These are phyloP conservation scores for Aspergillus biplanus DNA, from an alignment of 495 filamentous ascomycete species.

Conservation along the genomic window DNA sequence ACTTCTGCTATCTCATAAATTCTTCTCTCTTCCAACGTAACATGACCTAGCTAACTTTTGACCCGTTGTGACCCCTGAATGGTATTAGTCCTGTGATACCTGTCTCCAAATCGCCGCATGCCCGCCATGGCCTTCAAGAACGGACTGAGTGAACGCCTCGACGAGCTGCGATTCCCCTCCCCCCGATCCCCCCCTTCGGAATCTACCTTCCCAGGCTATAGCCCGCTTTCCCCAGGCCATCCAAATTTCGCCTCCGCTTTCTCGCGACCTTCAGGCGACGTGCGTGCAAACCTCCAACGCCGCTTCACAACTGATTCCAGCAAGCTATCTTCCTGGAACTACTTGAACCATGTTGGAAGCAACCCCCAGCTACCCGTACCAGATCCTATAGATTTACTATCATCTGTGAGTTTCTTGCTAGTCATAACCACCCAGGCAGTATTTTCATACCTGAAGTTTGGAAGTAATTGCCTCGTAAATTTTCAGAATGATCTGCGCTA, in stretches of 20 bases:
- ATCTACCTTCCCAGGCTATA: slow-evolving; percentile 69
- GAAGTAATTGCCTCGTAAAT: not conserved
- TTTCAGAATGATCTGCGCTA: not conserved
- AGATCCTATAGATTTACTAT: slow-evolving; percentile 61
- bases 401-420: slow-evolving; percentile 50
- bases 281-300: slow-evolving; percentile 76
- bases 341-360: slow-evolving; percentile 58
- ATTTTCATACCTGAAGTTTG: not conserved
- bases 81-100: slow-evolving; percentile 39
- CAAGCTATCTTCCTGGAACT: slow-evolving; percentile 78
- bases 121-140: slow-evolving; percentile 68
- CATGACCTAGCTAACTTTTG: slow-evolving; percentile 29
- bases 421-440: not conserved
- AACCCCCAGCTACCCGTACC: slow-evolving; percentile 55
- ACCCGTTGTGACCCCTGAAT: slow-evolving; percentile 29
- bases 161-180: slow-evolving; percentile 77
- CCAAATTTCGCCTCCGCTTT: slow-evolving; percentile 58
- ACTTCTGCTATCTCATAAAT: slow-evolving; percentile 6
- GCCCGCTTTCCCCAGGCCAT: slow-evolving; percentile 68
- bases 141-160: slow-evolving; percentile 66
- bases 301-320: slow-evolving; percentile 93
- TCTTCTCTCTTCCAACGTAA: slow-evolving; percentile 8
- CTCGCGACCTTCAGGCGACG: slow-evolving; percentile 60
- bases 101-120: slow-evolving; percentile 23
- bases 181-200: slow-evolving; percentile 74